Conservation (phyloP, 208 protist species). For the Angomonas desouzai region DNA sequence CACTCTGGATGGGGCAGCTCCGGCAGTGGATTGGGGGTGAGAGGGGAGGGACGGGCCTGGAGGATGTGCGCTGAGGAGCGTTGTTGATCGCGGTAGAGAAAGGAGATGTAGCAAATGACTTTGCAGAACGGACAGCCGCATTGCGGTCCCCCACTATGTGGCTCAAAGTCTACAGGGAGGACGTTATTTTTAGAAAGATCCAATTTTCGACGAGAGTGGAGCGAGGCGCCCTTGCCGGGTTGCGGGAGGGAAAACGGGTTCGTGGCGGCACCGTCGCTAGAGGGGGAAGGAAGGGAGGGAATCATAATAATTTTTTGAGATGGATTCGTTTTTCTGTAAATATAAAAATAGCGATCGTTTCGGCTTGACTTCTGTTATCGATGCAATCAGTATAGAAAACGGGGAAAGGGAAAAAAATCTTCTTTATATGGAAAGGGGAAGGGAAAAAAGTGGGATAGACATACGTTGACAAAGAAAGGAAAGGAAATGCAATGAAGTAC, state of each 20-base stretch:
- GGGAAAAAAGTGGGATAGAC: neutral
- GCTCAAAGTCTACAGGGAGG: neutral
- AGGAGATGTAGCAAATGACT: slow-evolving; percentile 56
- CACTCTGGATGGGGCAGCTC: slow-evolving; percentile 25
- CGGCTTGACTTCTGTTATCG: too few relatives aligned
- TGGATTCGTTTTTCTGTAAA: too few relatives aligned
- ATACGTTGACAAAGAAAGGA: too few relatives aligned
- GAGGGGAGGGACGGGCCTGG: slow-evolving; percentile 58
- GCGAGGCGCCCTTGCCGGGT: neutral
- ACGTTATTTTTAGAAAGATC: neutral
- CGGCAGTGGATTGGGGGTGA: slow-evolving; percentile 17
- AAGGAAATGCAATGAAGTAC: too few relatives aligned
- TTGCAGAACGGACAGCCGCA: slow-evolving; percentile 76
- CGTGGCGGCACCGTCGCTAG: too few relatives aligned
- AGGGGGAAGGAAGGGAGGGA: neutral
- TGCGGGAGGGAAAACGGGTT: too few relatives aligned
- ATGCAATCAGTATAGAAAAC: too few relatives aligned
- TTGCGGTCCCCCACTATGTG: neutral
- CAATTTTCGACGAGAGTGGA: neutral
- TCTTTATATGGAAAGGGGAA: neutral
- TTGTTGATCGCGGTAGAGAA: slow-evolving; percentile 68
- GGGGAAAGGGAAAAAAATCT: too few relatives aligned
- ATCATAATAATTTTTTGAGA: too few relatives aligned
- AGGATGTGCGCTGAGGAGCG: slow-evolving; percentile 78
- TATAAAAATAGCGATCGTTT: too few relatives aligned